Base-by-base conservation (phyloP, 2,329 filamentous ascomycete genomes). In the Fusarium transvaalense region DNA sequence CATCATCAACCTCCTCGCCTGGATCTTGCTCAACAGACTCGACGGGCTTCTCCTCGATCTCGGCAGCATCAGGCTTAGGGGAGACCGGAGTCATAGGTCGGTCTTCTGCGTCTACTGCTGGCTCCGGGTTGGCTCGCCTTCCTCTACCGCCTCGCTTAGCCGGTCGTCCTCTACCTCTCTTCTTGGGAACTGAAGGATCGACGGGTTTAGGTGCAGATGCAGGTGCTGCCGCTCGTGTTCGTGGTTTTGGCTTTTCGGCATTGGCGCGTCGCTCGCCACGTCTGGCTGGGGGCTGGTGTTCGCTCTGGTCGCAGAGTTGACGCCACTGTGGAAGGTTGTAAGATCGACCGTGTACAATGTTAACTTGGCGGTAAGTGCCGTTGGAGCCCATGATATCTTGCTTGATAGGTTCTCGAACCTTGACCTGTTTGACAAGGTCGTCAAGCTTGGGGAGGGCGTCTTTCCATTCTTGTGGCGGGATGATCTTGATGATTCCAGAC, bases 251-350 rank as follows among this genome's bases (percentile, higher is more conserved):
- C 70, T 81, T 86, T 12, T 88, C 83, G 53, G 84, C 82, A 68
- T 89, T 87, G 29, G 88, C 88, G 64, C 92, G 88, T 69, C 91
- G 85, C 80, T 96, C 92, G 55, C 97, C 96, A 77, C 96, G 90
- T 75, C 90, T 90, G 8, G 96, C 96, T 1, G 96, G 96, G 12
- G 96, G 96, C 75, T 98, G 96, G 77, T 99, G 94, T 74, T 97
- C 94, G 77, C 93, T 94, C 80, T 97, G 94, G 68, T 97, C 92
- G 77, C 94, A 97, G 38, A 98, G 85, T 56, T 92, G 88, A 71
- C 94, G 93, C 96, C 96, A 99, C 79, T 99, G 94, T 1, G 95
- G 95, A 6, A 99, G 84, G 73, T 97, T 99, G 82, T 99, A 99
- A 15, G 94, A 94, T 77, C 96, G 88, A 78, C 97, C 93, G 80